Base-by-base conservation (phyloP, 2,329 filamentous ascomycete genomes). In the Pseudonectria buxi region DNA sequence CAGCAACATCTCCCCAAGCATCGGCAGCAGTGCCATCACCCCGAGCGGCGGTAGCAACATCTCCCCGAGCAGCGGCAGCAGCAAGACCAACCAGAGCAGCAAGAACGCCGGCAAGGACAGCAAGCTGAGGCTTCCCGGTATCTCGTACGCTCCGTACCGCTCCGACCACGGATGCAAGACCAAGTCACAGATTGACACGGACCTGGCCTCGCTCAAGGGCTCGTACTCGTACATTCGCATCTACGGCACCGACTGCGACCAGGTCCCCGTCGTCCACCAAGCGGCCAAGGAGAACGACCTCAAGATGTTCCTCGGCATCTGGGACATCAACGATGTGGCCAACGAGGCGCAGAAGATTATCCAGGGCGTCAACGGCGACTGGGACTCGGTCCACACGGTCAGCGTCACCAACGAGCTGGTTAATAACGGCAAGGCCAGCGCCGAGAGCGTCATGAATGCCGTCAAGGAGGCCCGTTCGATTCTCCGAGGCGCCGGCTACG, bases 371-470 rank as follows among this genome's bases (percentile, higher is more conserved):
- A 45, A 65, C 6, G 68, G 71, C 22, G 74, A 85, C 58, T 94
- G 85, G 85, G 67, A 65, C 32, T 56, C 67, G 11, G 72, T 94
- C 43, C 71, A 83, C 54, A 83, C 84, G 2, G 71, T 94, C 52
- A 76, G 76, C 37, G 72, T 94, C 28, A 87, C 86, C 43, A 94
- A 94, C 55, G 87, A 94, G 59, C 68, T 83, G 24, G 78, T 94
- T 56, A 83, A 86, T 59, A 72, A 69, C 33, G 76, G 77, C 27
- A 58, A 66, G 26, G 71, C 68, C 26, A 70, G 68, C 4, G 67
- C 74, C 1, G 48, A 49, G 2, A 60, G 71, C 33, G 75, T 90
- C 7, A 64, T 80, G 10, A 58, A 56, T 11, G 78, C 78, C 4
- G 64, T 92, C 26, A 59, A 61, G 3, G 58, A 64, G 28, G 81